phyloP scores from a whole-genome alignment of 1,284 basidiomycete genomes.

The Pholiota adiposa region DNA sequence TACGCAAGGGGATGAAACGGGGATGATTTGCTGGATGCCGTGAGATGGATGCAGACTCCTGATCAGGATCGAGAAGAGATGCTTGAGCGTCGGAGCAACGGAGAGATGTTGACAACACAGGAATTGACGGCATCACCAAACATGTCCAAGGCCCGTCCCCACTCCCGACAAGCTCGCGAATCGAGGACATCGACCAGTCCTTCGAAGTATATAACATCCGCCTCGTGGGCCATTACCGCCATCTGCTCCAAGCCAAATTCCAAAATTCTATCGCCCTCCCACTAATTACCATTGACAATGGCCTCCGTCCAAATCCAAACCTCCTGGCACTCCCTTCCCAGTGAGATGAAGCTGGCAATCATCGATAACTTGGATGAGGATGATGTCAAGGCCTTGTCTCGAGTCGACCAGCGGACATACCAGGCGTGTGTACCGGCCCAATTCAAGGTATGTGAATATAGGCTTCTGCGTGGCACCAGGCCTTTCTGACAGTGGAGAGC shows the following conservation, averaged over 20 bases:
- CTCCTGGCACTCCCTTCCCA: slow-evolving; percentile 62
- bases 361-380: slow-evolving; percentile 50
- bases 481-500: slow-evolving; percentile 14
- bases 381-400: slow-evolving; percentile 48
- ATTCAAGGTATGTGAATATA: slow-evolving; percentile 50
- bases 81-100: background rate
- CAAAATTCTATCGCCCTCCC: background rate
- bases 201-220: background rate
- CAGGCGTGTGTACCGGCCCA: slow-evolving; percentile 57
- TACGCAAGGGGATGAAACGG: background rate
- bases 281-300: slow-evolving; percentile 19
- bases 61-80: background rate
- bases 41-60: background rate
- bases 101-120: slow-evolving; percentile 1
- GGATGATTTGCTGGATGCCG: slow-evolving; percentile 1
- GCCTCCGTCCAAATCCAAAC: slow-evolving; percentile 30
- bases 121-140: slow-evolving; percentile 1
- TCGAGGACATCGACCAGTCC: background rate
- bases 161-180: slow-evolving; percentile 1
- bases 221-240: background rate
- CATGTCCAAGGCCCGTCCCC: background rate
- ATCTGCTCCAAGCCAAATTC: background rate
- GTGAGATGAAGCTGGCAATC: slow-evolving; percentile 66
- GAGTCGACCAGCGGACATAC: slow-evolving; percentile 51
- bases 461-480: slow-evolving; percentile 13